Base-by-base conservation (phyloP, 1,139 yeast genomes). In the Sugiyamaella grinbergsii region DNA sequence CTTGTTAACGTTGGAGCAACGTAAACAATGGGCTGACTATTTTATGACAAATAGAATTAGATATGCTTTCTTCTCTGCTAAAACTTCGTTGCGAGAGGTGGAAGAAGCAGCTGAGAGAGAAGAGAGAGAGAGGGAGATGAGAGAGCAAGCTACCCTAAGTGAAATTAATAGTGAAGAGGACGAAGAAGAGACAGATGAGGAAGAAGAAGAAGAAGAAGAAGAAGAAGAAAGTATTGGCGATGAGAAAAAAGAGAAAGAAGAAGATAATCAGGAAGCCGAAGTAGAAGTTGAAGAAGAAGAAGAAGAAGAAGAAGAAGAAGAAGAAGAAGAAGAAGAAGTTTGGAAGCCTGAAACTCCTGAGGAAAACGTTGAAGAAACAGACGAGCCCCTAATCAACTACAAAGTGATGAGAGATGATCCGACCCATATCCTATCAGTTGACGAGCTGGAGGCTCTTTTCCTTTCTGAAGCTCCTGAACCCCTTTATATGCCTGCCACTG, bases 11-110 rank as follows among this genome's bases (percentile, higher is more conserved):
- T 74, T 76, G 48, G 74, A 75, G 26, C 98, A 93, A 71, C 79
- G 98, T 68, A 69, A 80, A 47, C 75, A 77, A 6, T 94, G 98
- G 98, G 95, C 97, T 1, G 78, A 80, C 48, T 90, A 87, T 67
- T 90, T 94, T 67, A 75, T 77, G 37, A 70, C 75, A 15, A 76
- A 80, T 58, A 75, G 76, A n/a, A 90, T 93, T 59, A 79, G 83
- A 55, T 94, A 82, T 66, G 95, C 95, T 0, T 94, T 93, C 65
- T 94, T 93, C 75, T 87, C 96, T 52, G 99, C 99, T 28, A 82
- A 82, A 24, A 78, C 82, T 54, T 96, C 97, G 7, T 51, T 58
- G 20, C 38, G 58, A 47, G 58, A 61, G 26, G 57, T 54, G 2
- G 61, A 58, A 28, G 59, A 52, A 16, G 60, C 49, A 13, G 54